These are phyloP conservation scores for Neurospora sp. DNA, from an alignment of 495 filamentous ascomycete genomes.

Conservation along the genomic window DNA sequence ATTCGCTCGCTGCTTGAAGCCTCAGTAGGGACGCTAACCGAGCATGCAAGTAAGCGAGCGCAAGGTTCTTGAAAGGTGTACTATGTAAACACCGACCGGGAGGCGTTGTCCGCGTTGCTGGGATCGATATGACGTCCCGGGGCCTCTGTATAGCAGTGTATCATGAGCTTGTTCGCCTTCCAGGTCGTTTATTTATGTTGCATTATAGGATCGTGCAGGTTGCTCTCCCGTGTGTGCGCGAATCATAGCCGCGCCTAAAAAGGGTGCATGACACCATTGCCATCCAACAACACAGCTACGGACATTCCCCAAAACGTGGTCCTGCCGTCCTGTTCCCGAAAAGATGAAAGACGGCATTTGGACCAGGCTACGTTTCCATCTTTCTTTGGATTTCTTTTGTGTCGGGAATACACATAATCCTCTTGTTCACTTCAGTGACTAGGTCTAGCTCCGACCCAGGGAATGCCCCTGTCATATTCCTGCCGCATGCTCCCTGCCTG, in stretches of 20 bases:
- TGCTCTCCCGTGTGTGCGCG: neutral
- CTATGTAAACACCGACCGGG: neutral
- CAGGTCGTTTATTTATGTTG: neutral
- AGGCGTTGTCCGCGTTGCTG: neutral
- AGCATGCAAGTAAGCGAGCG: neutral
- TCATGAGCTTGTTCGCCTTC: neutral
- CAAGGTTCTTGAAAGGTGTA: neutral
- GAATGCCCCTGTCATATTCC: neutral
- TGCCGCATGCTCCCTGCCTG: neutral
- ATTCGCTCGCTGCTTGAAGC: neutral
- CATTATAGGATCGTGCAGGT: neutral
- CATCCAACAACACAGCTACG: conserved; percentile 4
- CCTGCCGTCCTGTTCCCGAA: neutral
- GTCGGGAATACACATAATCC: neutral
- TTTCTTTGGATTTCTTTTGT: neutral
- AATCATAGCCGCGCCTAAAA: neutral
- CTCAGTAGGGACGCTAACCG: neutral
- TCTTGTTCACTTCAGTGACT: neutral
- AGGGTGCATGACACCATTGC: neutral
- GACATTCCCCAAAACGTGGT: conserved; percentile 23
- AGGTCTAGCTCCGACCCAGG: neutral
- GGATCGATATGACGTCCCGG: neutral
- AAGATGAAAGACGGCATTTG: neutral
- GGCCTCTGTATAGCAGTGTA: neutral
- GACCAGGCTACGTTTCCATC: neutral